Base-by-base conservation (phyloP, 257 asterid species). In the Eustoma russellianum region DNA sequence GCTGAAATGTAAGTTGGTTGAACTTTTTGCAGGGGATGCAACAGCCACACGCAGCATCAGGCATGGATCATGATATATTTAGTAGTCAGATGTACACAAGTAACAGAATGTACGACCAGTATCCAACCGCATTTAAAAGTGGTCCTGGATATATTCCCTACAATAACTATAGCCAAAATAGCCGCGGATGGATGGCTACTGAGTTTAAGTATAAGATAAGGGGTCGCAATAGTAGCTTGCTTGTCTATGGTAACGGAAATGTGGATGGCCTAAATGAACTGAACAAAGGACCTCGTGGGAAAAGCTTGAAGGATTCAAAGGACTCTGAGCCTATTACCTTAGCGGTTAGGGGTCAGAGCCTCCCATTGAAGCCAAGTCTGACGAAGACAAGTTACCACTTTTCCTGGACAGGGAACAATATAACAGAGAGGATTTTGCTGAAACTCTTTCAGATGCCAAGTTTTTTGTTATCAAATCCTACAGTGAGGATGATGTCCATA, bases 401-500 rank as follows among this genome's bases (percentile, higher is more conserved):
- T 61, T 56, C 44, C 65, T 73, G 1, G 76, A 62, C 59, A 46
- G 65, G 55, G 70, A 65, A 16, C 79, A 62, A 38, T 74, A 62
- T 59, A 74, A 70, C 60, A 64, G 38, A 50, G 71, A 63, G 6
- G 80, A 70, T 60, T 74, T 74, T 33, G 66, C 74, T 7, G 68
- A 66, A 33, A 55, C 57, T n/a, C 59, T 65, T 56, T 30, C 57
- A 33, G 77, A 72, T 63, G 79, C 82, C 7, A 76, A 59, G 46
- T 76, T 76, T 55, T 76, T 72, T 54, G 64, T 76, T 43, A 76
- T 76, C 14, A 76, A 76, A 62, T 76, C 82, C 7, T 76, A 76
- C 56, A 76, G 76, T 43, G 82, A 77, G 74, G 83, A 77, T 53
- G 78, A 73, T 58, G 68, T 77, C 61, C 83, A 77, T 33, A 77